A percentile compares a stretch with the other conserved stretches of the same genome.
These are phyloP conservation scores for Ustilago trichophora DNA, from an alignment of 1,284 basidiomycete genomes.

Conservation along the genomic window DNA sequence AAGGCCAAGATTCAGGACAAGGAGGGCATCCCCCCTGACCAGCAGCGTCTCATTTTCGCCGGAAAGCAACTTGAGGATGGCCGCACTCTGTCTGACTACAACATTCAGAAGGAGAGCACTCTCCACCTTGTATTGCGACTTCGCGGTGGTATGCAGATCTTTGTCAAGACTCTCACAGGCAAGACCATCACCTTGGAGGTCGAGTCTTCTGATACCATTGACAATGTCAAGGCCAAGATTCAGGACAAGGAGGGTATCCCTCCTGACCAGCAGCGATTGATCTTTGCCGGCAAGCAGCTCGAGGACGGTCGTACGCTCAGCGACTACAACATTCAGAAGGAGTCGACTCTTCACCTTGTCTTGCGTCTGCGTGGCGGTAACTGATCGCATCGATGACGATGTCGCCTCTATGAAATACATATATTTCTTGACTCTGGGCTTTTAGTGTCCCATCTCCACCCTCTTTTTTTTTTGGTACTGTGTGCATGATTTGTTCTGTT, in stretches of 20 bases:
- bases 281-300: constrained; percentile 69
- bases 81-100: constrained; percentile 68
- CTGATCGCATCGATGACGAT: too few species aligned
- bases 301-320: constrained; percentile 69
- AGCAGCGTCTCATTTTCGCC: constrained; percentile 69
- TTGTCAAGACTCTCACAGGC: constrained; percentile 81
- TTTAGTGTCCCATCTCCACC: too few species aligned
- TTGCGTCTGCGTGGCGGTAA: constrained; percentile 63
- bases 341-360: constrained; percentile 61
- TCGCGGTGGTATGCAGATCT: constrained; percentile 66
- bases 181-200: constrained; percentile 96
- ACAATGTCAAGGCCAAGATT: constrained; percentile 73
- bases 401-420: too few species aligned
- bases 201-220: constrained; percentile 89
- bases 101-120: constrained; percentile 66
- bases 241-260: constrained; percentile 67
- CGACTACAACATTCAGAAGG: constrained; percentile 68
- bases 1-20: constrained; percentile 66
- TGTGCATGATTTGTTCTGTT: too few species aligned
- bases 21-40: constrained; percentile 68
- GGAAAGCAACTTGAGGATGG: constrained; percentile 69
- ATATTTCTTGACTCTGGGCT: too few species aligned
- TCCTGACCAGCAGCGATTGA: constrained; percentile 69
- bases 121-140: constrained; percentile 62
- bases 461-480: too few species aligned